Percentiles rank a stretch among this genome's conserved stretches.
Evolutionary conservation across 768 basidiomycete species (phyloP).

Genomic region (Inosperma sp.): DNA sequence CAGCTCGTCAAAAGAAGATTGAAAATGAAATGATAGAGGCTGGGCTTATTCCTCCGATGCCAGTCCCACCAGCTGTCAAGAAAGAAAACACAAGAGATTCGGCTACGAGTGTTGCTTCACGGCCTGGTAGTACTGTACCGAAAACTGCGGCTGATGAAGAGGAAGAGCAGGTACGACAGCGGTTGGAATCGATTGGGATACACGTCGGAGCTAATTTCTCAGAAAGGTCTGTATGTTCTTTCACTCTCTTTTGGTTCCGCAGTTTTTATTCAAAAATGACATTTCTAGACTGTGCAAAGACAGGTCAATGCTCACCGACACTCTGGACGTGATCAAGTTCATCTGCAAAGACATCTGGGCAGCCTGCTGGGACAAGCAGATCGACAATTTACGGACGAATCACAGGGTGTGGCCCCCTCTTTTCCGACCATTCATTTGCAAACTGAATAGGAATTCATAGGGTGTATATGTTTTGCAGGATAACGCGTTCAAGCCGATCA

Average conservation of each 20-base stretch:
- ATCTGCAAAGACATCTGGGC: slow-evolving; percentile 96
- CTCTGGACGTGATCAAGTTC: slow-evolving; percentile 90
- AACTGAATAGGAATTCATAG: slow-evolving; percentile 33
- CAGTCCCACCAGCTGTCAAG: slow-evolving; percentile 36
- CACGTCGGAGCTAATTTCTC: slow-evolving; percentile 85
- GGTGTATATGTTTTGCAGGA: slow-evolving; percentile 94
- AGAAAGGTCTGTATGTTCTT: slow-evolving; percentile 63
- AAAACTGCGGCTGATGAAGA: slow-evolving; percentile 54
- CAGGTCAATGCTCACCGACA: slow-evolving; percentile 69
- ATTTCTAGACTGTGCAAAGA: slow-evolving; percentile 66
- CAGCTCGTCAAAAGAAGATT: slow-evolving; percentile 57
- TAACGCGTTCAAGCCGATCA: slow-evolving; percentile 81
- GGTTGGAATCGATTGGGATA: slow-evolving; percentile 79
- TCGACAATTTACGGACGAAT: slow-evolving; percentile 93
- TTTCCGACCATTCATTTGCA: not conserved
- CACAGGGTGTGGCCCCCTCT: slow-evolving; percentile 61
- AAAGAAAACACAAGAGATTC: slow-evolving; percentile 38
- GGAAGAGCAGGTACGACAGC: slow-evolving; percentile 61
- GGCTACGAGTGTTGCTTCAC: slow-evolving; percentile 35
- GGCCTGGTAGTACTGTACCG: slow-evolving; percentile 31
- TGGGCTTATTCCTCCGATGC: slow-evolving; percentile 56
- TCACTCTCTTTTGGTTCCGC: not conserved
- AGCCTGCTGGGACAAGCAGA: slow-evolving; percentile 89
- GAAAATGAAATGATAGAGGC: slow-evolving; percentile 79
- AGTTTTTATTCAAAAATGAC: slow-evolving; percentile 10